Evolutionary conservation across 1,284 basidiomycete genomes (phyloP).

Genomic region (Hypsizygus ulmarius): DNA sequence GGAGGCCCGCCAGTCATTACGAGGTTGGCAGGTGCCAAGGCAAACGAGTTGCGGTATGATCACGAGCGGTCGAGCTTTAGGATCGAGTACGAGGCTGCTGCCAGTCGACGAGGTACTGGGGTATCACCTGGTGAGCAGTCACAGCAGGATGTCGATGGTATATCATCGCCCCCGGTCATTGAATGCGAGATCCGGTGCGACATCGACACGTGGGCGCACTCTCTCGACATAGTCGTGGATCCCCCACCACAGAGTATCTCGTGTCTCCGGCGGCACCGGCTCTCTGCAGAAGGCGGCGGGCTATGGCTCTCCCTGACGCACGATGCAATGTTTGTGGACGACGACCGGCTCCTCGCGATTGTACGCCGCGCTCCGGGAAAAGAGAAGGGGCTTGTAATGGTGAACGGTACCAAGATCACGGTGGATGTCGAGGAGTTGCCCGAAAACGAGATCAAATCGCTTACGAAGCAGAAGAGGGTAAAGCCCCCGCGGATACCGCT

Average conservation of each 20-base stretch:
- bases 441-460: slow-evolving; percentile 83
- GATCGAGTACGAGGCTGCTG: slow-evolving; percentile 80
- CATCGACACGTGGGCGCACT: slow-evolving; percentile 86
- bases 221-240: slow-evolving; percentile 89
- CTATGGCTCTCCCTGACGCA: slow-evolving; percentile 97
- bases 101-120: slow-evolving; percentile 40
- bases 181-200: slow-evolving; percentile 97
- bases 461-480: slow-evolving; percentile 83
- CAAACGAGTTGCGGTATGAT: slow-evolving; percentile 78
- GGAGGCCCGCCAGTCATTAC: slow-evolving; percentile 92
- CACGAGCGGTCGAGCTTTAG: slow-evolving; percentile 83
- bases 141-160: slow-evolving; percentile 9
- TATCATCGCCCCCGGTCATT: slow-evolving; percentile 49
- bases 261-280: slow-evolving; percentile 82
- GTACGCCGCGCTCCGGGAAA: slow-evolving; percentile 76
- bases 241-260: slow-evolving; percentile 88
- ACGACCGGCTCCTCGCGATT: slow-evolving; percentile 72
- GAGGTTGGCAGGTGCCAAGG: slow-evolving; percentile 78
- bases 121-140: slow-evolving; percentile 18
- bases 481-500: slow-evolving; percentile 87
- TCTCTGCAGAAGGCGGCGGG: slow-evolving; percentile 88
- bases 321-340: slow-evolving; percentile 72
- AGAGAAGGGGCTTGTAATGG: slow-evolving; percentile 79
- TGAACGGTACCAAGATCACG: slow-evolving; percentile 85
- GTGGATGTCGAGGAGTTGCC: slow-evolving; percentile 93